These are phyloP conservation scores for Lecanicillium sp. DNA, from an alignment of 2,329 filamentous ascomycete species.

Conservation along the genomic window DNA sequence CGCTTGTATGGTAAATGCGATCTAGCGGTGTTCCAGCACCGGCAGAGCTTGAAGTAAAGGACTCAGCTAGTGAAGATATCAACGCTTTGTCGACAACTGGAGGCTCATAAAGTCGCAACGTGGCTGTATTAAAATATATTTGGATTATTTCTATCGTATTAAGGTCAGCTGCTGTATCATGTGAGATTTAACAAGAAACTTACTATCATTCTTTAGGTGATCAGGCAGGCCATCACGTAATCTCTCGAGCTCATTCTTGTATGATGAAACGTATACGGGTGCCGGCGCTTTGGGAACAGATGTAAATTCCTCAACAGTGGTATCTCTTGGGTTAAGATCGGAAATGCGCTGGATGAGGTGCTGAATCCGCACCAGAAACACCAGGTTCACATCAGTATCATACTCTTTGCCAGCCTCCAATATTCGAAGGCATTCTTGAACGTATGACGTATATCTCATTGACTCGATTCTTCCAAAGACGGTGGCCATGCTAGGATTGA, in stretches of 20 bases:
- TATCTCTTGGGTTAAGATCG: conserved; percentile 28
- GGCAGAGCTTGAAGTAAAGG: conserved; percentile 27
- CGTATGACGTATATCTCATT: conserved; percentile 42
- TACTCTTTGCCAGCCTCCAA: conserved; percentile 35
- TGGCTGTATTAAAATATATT: conserved; percentile 30
- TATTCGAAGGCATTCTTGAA: conserved; percentile 39
- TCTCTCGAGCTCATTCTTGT: conserved; percentile 36
- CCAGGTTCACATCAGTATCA: conserved; percentile 36
- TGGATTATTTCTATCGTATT: conserved; percentile 26
- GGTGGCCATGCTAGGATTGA: conserved; percentile 24
- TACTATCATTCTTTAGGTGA: conserved; percentile 28
- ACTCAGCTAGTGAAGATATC: conserved; percentile 33
- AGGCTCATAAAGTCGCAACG: conserved; percentile 39
- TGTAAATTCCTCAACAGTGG: conserved; percentile 22
- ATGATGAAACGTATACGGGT: conserved; percentile 36
- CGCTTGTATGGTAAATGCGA: conserved; percentile 39
- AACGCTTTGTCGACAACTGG: conserved; percentile 31
- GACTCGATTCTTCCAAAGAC: conserved; percentile 37
- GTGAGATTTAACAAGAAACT: conserved; percentile 10
- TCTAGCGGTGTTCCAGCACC: conserved; percentile 36
- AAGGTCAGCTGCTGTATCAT: neutral
- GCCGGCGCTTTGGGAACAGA: conserved; percentile 30
- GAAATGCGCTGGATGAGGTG: conserved; percentile 42
- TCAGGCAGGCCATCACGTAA: conserved; percentile 27
- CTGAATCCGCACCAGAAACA: conserved; percentile 40